phyloP scores from a whole-genome alignment of 148 eudicot species.

The Rhododendron molle region DNA sequence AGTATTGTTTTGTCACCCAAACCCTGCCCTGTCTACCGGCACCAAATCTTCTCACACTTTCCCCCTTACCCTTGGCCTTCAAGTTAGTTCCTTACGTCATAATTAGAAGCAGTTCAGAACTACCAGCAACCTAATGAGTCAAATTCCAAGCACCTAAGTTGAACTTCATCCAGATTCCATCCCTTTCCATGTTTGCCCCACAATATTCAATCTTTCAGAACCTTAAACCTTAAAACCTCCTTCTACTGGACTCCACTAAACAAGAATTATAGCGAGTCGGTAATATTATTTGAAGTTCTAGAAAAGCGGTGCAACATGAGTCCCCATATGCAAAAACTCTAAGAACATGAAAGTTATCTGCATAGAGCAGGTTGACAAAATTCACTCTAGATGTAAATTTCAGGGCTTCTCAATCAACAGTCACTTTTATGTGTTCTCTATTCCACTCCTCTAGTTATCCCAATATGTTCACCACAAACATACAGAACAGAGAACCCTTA shows the following conservation, averaged over 20 bases:
- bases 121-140: not conserved
- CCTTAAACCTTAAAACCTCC: not conserved
- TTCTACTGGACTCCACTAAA: not conserved
- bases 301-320: not conserved
- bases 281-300: not conserved
- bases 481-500: not conserved
- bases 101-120: not conserved
- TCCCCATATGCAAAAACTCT: not conserved
- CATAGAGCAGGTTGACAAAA: not conserved
- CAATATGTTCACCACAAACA: not conserved
- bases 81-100: not conserved
- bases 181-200: not conserved
- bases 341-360: not conserved
- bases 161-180: not conserved
- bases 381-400: not conserved
- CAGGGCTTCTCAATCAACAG: not conserved
- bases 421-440: not conserved
- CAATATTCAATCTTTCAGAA: not conserved
- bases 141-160: not conserved
- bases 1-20: not conserved
- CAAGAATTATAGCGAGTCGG: not conserved
- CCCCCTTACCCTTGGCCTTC: not conserved
- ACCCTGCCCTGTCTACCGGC: not conserved
- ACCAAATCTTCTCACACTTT: not conserved
- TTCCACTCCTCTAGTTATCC: not conserved